A percentile compares a stretch with the other conserved stretches of the same genome.
These are phyloP conservation scores for Penicillium sp. DNA, from an alignment of 2,329 filamentous ascomycete species.

Conservation along the genomic window DNA sequence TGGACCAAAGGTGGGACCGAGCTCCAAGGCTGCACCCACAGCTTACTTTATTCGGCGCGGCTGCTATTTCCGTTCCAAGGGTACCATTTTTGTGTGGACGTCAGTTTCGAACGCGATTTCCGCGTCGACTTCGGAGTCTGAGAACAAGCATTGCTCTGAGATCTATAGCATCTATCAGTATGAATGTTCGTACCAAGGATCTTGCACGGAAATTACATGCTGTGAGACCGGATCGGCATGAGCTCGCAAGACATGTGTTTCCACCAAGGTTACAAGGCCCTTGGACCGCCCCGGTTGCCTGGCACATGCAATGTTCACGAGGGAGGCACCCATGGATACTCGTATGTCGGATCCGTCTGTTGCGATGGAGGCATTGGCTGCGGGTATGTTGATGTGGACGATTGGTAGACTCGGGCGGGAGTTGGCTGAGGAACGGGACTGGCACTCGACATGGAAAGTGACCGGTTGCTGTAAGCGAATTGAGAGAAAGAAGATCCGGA, in stretches of 20 bases:
- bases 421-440: slow-evolving; percentile 3
- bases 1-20: neutral
- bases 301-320: slow-evolving; percentile 1
- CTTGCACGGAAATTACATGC: neutral
- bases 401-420: slow-evolving; percentile 9
- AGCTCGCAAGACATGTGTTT: neutral
- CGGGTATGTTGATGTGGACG: slow-evolving; percentile 6
- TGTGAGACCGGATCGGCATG: neutral
- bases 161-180: neutral
- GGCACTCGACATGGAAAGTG: slow-evolving; percentile 12
- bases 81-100: neutral
- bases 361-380: neutral
- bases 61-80: neutral
- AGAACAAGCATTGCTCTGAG: neutral
- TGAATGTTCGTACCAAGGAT: neutral
- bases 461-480: slow-evolving; percentile 13
- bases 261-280: too few species aligned
- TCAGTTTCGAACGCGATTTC: neutral
- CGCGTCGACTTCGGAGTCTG: neutral
- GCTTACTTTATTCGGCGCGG: neutral
- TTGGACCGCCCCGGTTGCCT: neutral
- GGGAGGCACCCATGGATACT: slow-evolving; percentile 13
- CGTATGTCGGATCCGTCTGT: slow-evolving; percentile 12
- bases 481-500: slow-evolving; percentile 18
- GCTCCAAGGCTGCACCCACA: neutral